These are phyloP conservation scores for Fusarium sp. DNA, from an alignment of 2,329 filamentous ascomycete species.

Conservation along the genomic window DNA sequence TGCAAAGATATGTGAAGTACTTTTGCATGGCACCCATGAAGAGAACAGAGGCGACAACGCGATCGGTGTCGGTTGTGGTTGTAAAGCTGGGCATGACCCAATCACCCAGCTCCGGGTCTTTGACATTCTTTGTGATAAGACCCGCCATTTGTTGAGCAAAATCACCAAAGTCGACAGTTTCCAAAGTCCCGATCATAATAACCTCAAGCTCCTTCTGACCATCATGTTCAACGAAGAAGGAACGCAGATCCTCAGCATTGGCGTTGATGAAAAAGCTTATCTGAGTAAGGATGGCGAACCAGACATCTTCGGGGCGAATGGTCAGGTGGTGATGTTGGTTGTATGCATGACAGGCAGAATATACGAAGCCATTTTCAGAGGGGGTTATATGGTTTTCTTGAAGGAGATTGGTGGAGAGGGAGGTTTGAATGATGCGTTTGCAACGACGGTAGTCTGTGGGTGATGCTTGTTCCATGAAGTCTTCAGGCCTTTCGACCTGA, in stretches of 20 bases:
- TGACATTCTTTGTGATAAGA: background rate
- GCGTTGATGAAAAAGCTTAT: slow-evolving; percentile 60
- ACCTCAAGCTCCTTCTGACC: background rate
- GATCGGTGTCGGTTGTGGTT: slow-evolving; percentile 60
- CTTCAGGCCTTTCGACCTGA: background rate
- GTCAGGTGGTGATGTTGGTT: slow-evolving; percentile 57
- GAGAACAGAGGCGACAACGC: slow-evolving; percentile 55
- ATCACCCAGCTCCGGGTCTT: background rate
- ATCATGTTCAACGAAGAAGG: slow-evolving; percentile 5
- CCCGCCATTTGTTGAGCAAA: background rate
- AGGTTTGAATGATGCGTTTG: background rate
- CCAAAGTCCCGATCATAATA: background rate
- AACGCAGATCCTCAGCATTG: slow-evolving; percentile 47
- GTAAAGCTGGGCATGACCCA: slow-evolving; percentile 61
- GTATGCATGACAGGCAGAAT: slow-evolving; percentile 55
- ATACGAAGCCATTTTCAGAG: slow-evolving; percentile 50
- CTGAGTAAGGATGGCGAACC: slow-evolving; percentile 63
- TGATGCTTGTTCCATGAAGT: background rate
- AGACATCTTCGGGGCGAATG: slow-evolving; percentile 64
- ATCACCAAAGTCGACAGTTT: background rate
- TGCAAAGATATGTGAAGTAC: slow-evolving; percentile 53
- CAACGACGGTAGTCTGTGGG: background rate
- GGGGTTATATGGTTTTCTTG: background rate
- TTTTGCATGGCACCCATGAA: slow-evolving; percentile 64
- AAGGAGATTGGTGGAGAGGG: background rate